Evolutionary conservation across 2,329 filamentous ascomycete genomes (phyloP).

Genomic region (Bipolaris gigantea): DNA sequence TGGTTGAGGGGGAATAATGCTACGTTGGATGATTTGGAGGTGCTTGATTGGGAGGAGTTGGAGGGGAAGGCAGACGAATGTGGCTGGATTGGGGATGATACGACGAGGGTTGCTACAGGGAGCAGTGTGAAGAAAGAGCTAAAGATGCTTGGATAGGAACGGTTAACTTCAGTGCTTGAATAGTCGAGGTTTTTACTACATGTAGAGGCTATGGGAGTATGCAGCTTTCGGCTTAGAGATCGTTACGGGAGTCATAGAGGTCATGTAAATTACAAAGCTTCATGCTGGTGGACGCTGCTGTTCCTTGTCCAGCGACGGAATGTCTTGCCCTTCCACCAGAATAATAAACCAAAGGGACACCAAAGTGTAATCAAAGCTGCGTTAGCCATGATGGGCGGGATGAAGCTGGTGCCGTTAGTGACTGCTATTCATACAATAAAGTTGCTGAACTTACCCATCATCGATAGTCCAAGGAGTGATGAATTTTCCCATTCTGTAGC

Average conservation of each 20-base stretch:
- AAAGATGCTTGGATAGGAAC: not conserved
- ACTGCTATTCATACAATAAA: not conserved
- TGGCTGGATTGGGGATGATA: conserved; percentile 31
- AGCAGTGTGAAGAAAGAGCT: not conserved
- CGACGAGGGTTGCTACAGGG: not conserved
- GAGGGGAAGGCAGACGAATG: conserved; percentile 28
- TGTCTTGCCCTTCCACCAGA: conserved; percentile 62
- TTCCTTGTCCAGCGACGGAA: conserved; percentile 60
- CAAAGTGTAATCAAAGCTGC: conserved; percentile 57
- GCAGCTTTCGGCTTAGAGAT: not conserved
- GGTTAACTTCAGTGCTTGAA: not conserved
- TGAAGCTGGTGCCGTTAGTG: conserved; percentile 35
- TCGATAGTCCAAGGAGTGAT: conserved; percentile 57
- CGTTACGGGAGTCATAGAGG: not conserved
- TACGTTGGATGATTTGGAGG: conserved; percentile 30
- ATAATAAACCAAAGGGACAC: conserved; percentile 58
- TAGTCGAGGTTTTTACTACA: not conserved
- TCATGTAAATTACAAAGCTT: not conserved
- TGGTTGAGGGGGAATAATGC: conserved; percentile 34
- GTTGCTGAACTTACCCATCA: conserved; percentile 44
- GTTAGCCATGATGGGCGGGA: conserved; percentile 63
- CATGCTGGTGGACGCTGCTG: conserved; percentile 54
- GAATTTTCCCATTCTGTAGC: conserved; percentile 62
- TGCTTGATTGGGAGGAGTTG: conserved; percentile 27
- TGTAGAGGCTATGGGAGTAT: not conserved